Base-by-base conservation (phyloP, 2,329 filamentous ascomycete species). In the Ploettnerulaceae sp. region DNA sequence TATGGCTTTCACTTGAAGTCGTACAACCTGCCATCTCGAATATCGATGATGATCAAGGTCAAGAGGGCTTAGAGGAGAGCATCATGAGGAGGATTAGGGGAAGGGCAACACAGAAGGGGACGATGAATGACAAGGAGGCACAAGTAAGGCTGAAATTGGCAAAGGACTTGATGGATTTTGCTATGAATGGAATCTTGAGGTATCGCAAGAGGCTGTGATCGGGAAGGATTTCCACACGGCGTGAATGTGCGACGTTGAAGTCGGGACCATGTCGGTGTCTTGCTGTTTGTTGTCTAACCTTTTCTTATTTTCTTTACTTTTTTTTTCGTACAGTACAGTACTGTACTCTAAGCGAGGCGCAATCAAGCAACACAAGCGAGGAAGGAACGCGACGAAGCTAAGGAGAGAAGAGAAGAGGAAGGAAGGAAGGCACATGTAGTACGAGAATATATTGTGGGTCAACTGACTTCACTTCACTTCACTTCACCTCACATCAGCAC, bases 261-360 rank as follows among this genome's bases (percentile, higher is more conserved):
- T 29, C 39, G 39, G 28, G 7, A 17, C 25, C 28, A 42, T 25
- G 39, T 42, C 39, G 28, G 39, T 33, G 28, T 33, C 28, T 38
- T 21, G 18, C 7, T 36, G 33, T 36, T 28, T 21, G 25, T 39
- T 17, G 36, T 39, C 8, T 7, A 4, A 28, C 38, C 15, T n/a
- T 2, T 9, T 14, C 25, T 31, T n/a, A n/a, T 32, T 15, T 20
- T 17, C 25, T 22, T 26, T 7, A 17, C 22, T 5, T 15, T 3
- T 22, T n/a, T n/a, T n/a, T n/a, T n/a, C n/a, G n/a, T n/a, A n/a
- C n/a, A n/a, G n/a, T n/a, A n/a, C n/a, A n/a, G n/a, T n/a, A n/a
- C n/a, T n/a, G n/a, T n/a, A n/a, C n/a, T n/a, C n/a, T n/a, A 29
- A n/a, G 26, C 26, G 26, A 29, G 26, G 26, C 3, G 26, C 26